phyloP scores from a whole-genome alignment of 768 basidiomycete genomes.

The Mycena vulgaris region DNA sequence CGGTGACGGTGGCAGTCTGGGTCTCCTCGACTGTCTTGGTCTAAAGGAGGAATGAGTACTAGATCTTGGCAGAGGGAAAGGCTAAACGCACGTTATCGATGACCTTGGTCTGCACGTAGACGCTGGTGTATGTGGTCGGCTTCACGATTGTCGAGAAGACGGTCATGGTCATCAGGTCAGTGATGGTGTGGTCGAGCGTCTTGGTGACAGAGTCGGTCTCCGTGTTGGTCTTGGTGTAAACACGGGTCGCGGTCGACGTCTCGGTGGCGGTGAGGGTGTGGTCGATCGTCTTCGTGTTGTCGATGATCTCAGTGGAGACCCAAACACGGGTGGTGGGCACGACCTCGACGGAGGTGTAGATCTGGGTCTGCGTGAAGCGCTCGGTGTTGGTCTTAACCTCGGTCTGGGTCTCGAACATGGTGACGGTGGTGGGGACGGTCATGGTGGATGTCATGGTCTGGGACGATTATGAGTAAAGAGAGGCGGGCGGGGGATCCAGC shows the following conservation, averaged over 20 bases:
- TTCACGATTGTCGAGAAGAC: conserved; percentile 65
- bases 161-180: conserved; percentile 71
- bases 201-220: conserved; percentile 63
- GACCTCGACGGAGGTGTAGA: conserved; percentile 67
- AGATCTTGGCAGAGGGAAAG: neutral
- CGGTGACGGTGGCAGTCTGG: conserved; percentile 64
- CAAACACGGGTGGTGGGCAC: conserved; percentile 77
- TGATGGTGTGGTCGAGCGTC: conserved; percentile 67
- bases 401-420: conserved; percentile 50
- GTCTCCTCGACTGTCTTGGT: conserved; percentile 72
- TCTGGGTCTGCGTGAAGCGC: conserved; percentile 58
- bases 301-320: conserved; percentile 77
- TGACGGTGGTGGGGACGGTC: conserved; percentile 58
- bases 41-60: conserved; percentile 46
- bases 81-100: conserved; percentile 69
- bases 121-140: conserved; percentile 71
- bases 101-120: conserved; percentile 68
- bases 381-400: conserved; percentile 58
- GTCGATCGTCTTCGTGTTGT: conserved; percentile 69
- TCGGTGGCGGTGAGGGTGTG: conserved; percentile 76
- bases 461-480: conserved; percentile 9
- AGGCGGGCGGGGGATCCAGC: conserved; percentile 10
- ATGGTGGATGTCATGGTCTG: conserved; percentile 42
- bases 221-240: conserved; percentile 67
- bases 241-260: conserved; percentile 68